phyloP scores from a whole-genome alignment of 1,284 basidiomycete species.

The Leccinum angustisporum region DNA sequence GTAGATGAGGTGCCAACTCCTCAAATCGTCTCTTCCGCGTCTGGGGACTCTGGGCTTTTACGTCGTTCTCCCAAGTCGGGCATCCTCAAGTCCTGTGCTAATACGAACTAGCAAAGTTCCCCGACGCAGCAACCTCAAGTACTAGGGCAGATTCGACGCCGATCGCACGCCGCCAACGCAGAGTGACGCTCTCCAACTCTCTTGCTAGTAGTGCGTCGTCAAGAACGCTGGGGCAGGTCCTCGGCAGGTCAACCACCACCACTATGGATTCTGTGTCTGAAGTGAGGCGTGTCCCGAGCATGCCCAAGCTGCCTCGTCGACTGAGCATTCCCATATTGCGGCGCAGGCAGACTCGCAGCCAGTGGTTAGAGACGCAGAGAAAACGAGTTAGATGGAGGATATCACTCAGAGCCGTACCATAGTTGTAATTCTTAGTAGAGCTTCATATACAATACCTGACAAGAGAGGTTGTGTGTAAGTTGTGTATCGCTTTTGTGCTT shows the following conservation, averaged over 20 bases:
- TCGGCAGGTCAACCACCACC: not conserved
- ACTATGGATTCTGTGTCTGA: not conserved
- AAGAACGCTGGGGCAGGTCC: not conserved
- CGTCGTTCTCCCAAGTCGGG: constrained; percentile 12
- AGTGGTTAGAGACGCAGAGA: constrained; percentile 3
- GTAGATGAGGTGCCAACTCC: not conserved
- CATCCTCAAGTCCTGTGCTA: constrained; percentile 21
- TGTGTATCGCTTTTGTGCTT: not conserved
- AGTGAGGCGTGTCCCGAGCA: constrained; percentile 22
- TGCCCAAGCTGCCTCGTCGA: constrained; percentile 29
- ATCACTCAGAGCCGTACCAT: not conserved
- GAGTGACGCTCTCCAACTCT: constrained; percentile 25
- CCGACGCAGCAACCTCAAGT: not conserved
- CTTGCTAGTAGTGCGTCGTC: not conserved
- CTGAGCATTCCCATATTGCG: constrained; percentile 33
- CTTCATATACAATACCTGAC: not conserved
- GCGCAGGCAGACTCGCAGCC: constrained; percentile 27
- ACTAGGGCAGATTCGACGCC: not conserved
- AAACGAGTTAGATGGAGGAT: constrained; percentile 1
- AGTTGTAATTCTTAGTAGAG: not conserved
- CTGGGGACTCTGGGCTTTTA: not conserved
- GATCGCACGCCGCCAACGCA: constrained; percentile 16
- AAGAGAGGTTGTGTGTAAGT: too few relatives aligned
- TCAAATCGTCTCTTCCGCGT: not conserved
- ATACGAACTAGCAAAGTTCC: constrained; percentile 7